Percentiles rank a stretch among this genome's conserved stretches.
Conservation (phyloP, 2,329 filamentous ascomycete genomes). For the Botrytis squamosa region DNA sequence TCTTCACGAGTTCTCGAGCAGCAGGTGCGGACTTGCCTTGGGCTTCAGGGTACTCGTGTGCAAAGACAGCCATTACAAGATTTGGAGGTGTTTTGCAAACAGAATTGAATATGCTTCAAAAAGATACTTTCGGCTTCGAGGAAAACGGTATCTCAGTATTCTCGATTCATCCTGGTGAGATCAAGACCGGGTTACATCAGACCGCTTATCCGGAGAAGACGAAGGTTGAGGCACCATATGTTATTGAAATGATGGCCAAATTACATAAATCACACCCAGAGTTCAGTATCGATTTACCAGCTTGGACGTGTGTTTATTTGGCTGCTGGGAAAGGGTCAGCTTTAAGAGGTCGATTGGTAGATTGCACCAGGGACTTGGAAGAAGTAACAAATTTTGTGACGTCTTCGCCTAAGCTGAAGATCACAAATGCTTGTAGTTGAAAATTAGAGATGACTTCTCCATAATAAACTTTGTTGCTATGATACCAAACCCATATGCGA, state of each 20-base stretch:
- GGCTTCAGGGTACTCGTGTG: conserved; percentile 28
- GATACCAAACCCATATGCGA: background rate
- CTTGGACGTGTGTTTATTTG: conserved; percentile 31
- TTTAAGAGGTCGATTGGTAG: conserved; percentile 25
- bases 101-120: conserved; percentile 27
- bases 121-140: conserved; percentile 20
- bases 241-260: conserved; percentile 28
- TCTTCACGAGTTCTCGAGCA: conserved; percentile 29
- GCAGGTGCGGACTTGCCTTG: conserved; percentile 28
- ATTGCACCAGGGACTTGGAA: conserved; percentile 29
- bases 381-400: conserved; percentile 26
- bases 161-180: conserved; percentile 28
- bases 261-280: conserved; percentile 25
- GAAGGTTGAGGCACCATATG: conserved; percentile 27
- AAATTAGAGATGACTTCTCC: background rate
- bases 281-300: conserved; percentile 26
- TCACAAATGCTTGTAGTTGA: conserved; percentile 28
- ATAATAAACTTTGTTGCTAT: background rate
- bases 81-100: conserved; percentile 28
- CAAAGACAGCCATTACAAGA: conserved; percentile 28
- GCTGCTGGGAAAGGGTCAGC: conserved; percentile 25
- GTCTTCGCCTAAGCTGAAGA: conserved; percentile 22
- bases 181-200: conserved; percentile 27
- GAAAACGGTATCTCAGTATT: conserved; percentile 28
- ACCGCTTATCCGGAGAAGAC: conserved; percentile 29